Conservation (phyloP, 805 yeast species). For the Wickerhamomyces hampshirensis region DNA sequence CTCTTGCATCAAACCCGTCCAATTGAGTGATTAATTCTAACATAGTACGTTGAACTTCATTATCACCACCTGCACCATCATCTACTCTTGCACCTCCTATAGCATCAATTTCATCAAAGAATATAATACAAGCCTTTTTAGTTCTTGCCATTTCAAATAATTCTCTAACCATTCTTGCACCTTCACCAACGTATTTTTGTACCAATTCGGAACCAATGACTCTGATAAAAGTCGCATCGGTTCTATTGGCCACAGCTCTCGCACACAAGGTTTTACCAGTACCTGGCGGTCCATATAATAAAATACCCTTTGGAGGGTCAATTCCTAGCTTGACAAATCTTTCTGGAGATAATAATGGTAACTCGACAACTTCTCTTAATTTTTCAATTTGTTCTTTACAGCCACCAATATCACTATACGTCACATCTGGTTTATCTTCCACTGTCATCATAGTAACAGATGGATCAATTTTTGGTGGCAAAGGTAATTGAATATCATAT, state of each 20-base stretch:
- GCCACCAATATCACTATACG: conserved; percentile 98
- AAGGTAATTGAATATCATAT: conserved; percentile 93
- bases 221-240: conserved; percentile 97
- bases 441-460: conserved; percentile 99
- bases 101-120: conserved; percentile 98
- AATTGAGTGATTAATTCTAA: conserved; percentile 94
- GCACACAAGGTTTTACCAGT: conserved; percentile 99
- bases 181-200: conserved; percentile 98
- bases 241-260: conserved; percentile 97
- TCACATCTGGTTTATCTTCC: conserved; percentile 98
- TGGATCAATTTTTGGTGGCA: conserved; percentile 98
- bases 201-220: conserved; percentile 98
- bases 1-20: conserved; percentile 98
- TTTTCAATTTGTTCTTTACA: conserved; percentile 98
- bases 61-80: conserved; percentile 99
- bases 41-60: conserved; percentile 99
- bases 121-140: conserved; percentile 95
- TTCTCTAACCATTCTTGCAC: conserved; percentile 99
- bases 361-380: conserved; percentile 91
- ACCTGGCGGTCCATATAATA: conserved; percentile 97
- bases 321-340: conserved; percentile 95
- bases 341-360: conserved; percentile 92
- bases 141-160: conserved; percentile 98
- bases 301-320: conserved; percentile 98
- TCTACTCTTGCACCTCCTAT: conserved; percentile 99